Percentiles rank a stretch among this genome's conserved stretches.
These are phyloP conservation scores for Aspergillus kassunensis DNA, from an alignment of 495 filamentous ascomycete genomes.

Conservation along the genomic window DNA sequence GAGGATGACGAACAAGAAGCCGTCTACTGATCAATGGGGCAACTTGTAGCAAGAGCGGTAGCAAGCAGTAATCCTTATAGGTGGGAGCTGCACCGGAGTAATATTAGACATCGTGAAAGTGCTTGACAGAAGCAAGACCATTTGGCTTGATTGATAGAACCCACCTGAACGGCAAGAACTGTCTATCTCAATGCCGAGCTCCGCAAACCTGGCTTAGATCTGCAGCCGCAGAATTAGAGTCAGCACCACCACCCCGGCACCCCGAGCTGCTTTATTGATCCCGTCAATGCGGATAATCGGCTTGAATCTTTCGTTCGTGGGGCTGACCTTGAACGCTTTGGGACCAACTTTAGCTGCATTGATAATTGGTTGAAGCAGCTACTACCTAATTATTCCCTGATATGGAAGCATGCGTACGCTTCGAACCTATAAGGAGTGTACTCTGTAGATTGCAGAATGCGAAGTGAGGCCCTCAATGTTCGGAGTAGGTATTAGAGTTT, in stretches of 20 bases:
- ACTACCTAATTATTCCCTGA: too few species aligned
- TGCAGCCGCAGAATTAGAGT: neutral
- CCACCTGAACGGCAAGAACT: neutral
- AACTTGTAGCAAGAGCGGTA: too few species aligned
- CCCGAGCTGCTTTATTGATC: neutral
- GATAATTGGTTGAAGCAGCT: neutral
- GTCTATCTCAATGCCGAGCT: slow-evolving; percentile 2
- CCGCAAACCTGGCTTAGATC: neutral
- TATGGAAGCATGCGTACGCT: too few species aligned
- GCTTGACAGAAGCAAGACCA: too few species aligned
- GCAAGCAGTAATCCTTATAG: too few species aligned
- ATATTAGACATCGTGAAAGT: neutral
- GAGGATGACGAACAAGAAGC: too few species aligned
- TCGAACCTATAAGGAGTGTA: neutral
- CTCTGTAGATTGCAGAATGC: too few species aligned
- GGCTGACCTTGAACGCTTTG: neutral
- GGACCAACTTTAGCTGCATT: neutral
- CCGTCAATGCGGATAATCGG: neutral
- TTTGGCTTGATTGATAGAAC: neutral
- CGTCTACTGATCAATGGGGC: too few species aligned
- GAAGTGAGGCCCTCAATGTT: neutral
- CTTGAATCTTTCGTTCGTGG: neutral
- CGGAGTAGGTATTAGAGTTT: too few species aligned
- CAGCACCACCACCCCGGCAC: neutral
- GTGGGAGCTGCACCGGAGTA: too few species aligned